Evolutionary conservation across 352 stramenopile species (phyloP), one percentile per base, ranked within the genome.

Genomic region (Phytophthora aleatoria): DNA sequence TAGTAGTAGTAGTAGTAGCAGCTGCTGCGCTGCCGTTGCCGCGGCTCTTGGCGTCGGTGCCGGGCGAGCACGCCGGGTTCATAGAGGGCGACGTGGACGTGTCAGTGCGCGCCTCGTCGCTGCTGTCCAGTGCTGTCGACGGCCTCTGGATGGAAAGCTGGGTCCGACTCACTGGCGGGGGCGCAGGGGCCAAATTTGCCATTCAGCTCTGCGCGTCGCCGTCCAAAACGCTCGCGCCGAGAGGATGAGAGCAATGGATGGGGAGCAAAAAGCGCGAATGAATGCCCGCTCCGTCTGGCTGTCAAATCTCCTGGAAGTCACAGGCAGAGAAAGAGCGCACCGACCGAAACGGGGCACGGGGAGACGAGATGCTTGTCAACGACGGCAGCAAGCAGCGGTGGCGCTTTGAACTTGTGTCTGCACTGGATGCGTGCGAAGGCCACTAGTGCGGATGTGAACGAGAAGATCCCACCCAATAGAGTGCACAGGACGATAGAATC

Each of bases 51-150:
- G 26, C 38, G 38, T 65, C 69, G 47, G 52, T 69, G 48, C 20
- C 59, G 38, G 61, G 57, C 13, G 65, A 64, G 26, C 45, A 51
- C 62, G 57, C 49, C 45, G 50, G 50, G 51, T 75, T 73, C 70
- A 78, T 75, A 24, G 58, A 73, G 27, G 70, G 57, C 13, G 70
- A 71, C 50, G 67, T 64, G 28, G 70, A 71, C 30, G 70, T 70
- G 50, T 78, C 70, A 9, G 70, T 78, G 41, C 61, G 66, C 42
- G 57, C 70, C 66, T 74, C 70, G 70, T 78, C 70, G 61, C 70
- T 78, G 45, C 70, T 78, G 61, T 75, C 70, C 61, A 71, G 45
- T 30, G 39, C 53, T 36, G 51, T 44, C 42, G 50, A 28, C 31
- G 61, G 57, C 52, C 30, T 65, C 39, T 67, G 57, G 42, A 69